Evolutionary conservation across 441 rosid genomes (phyloP).

Genomic region (Theobroma grandiflorum): DNA sequence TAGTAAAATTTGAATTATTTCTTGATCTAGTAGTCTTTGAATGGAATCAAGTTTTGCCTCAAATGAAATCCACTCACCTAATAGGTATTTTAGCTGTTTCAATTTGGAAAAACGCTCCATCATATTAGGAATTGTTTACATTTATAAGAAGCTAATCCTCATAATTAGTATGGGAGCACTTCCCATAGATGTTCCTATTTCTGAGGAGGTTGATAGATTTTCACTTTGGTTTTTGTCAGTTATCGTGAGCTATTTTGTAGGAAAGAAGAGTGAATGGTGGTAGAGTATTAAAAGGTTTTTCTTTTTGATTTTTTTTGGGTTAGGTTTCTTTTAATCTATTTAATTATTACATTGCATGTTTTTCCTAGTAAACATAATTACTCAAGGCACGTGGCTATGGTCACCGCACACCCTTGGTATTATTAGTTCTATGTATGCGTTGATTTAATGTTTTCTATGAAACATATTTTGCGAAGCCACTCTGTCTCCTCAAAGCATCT

Average conservation of each 20-base stretch:
- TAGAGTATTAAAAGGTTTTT: slow-evolving; percentile 12
- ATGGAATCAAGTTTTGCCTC: background rate
- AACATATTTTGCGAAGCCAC: background rate
- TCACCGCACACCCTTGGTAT: background rate
- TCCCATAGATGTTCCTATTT: background rate
- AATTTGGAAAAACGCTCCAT: background rate
- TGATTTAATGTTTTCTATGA: background rate
- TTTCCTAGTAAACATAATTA: background rate
- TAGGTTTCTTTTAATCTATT: slow-evolving; percentile 5
- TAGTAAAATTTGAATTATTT: background rate
- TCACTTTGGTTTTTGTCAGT: background rate
- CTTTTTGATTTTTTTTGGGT: background rate
- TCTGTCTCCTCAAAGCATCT: background rate
- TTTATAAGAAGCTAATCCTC: background rate
- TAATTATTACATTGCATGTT: background rate
- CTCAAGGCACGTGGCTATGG: background rate
- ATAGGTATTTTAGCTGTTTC: background rate
- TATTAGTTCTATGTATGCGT: background rate
- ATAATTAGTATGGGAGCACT: background rate
- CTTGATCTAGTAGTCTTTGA: background rate
- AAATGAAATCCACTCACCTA: background rate
- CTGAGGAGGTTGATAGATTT: slow-evolving; percentile 7
- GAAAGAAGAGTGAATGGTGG: slow-evolving; percentile 3
- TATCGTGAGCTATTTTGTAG: background rate
- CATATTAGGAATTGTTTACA: background rate